Evolutionary conservation across 768 basidiomycete genomes (phyloP).

Genomic region (Mycena galericulata): DNA sequence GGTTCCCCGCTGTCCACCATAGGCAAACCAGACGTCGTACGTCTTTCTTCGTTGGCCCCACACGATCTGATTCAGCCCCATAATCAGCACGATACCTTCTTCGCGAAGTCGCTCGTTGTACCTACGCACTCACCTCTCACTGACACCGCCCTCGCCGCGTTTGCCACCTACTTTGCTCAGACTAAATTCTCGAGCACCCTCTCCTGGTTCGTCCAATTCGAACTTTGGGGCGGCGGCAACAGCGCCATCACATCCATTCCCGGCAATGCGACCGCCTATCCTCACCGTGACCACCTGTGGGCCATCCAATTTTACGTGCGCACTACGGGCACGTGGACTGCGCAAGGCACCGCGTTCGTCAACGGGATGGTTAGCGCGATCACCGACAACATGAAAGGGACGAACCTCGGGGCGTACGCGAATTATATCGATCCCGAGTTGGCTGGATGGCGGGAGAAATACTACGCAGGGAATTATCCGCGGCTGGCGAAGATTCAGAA

Average conservation of each 20-base stretch:
- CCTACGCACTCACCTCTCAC: constrained; percentile 24
- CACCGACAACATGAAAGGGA: constrained; percentile 10
- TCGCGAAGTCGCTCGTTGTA: constrained; percentile 29
- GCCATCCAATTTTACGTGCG: constrained; percentile 29
- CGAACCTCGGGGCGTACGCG: constrained; percentile 31
- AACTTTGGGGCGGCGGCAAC: constrained; percentile 27
- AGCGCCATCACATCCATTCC: constrained; percentile 23
- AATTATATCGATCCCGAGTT: constrained; percentile 40
- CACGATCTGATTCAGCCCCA: not conserved
- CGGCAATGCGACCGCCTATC: constrained; percentile 15
- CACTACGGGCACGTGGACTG: not conserved
- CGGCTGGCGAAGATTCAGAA: constrained; percentile 28
- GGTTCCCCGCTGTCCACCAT: constrained; percentile 12
- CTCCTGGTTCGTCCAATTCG: constrained; percentile 33
- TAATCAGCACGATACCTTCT: constrained; percentile 28
- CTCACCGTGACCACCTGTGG: constrained; percentile 23
- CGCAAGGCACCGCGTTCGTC: constrained; percentile 14
- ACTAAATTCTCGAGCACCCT: not conserved
- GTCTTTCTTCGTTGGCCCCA: not conserved
- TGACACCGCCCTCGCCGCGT: constrained; percentile 20
- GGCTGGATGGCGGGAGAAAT: constrained; percentile 36
- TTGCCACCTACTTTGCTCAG: constrained; percentile 29
- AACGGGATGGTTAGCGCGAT: constrained; percentile 24
- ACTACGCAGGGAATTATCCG: constrained; percentile 33
- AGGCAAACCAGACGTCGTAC: constrained; percentile 10